Evolutionary conservation across 108 stramenopile species (phyloP).

Genomic region (Mayamaea pseudoterrestris): DNA sequence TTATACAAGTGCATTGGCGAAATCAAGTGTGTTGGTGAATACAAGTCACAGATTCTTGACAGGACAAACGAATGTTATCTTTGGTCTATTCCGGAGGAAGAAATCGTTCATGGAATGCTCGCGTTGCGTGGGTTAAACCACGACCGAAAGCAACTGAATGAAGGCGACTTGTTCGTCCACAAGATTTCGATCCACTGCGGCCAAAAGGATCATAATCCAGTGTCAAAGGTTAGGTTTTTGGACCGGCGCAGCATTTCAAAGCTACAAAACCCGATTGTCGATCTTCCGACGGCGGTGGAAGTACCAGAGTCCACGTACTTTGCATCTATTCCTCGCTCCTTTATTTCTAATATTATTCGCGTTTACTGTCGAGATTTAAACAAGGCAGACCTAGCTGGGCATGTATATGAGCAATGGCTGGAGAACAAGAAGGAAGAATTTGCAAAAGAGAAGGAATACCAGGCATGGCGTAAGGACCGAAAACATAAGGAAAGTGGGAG

Average conservation of each 20-base stretch:
- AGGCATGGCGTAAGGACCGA: too few species aligned
- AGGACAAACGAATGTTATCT: too few species aligned
- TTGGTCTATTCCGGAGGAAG: conserved; percentile 7
- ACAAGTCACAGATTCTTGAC: too few species aligned
- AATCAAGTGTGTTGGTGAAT: too few species aligned
- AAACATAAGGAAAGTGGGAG: too few species aligned
- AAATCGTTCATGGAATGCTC: conserved; percentile 7
- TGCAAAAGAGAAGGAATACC: too few species aligned
- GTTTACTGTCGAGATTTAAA: conserved; percentile 29
- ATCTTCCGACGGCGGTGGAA: conserved; percentile 31
- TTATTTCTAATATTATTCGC: conserved; percentile 26
- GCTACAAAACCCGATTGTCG: conserved; percentile 13
- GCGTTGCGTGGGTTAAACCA: conserved; percentile 16
- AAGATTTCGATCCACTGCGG: conserved; percentile 54
- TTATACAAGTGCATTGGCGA: conserved; percentile 66
- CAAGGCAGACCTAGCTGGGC: conserved; percentile 24
- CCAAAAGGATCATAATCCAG: conserved; percentile 46
- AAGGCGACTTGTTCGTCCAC: conserved; percentile 53
- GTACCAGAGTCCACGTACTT: conserved; percentile 12
- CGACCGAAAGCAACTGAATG: conserved; percentile 6
- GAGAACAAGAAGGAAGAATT: too few species aligned
- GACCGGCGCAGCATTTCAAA: conserved; percentile 19
- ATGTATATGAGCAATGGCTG: conserved; percentile 28
- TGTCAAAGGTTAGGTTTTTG: conserved; percentile 52
- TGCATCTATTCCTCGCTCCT: conserved; percentile 15